Base-by-base conservation (phyloP, 257 asterid species). In the Plantago major region DNA sequence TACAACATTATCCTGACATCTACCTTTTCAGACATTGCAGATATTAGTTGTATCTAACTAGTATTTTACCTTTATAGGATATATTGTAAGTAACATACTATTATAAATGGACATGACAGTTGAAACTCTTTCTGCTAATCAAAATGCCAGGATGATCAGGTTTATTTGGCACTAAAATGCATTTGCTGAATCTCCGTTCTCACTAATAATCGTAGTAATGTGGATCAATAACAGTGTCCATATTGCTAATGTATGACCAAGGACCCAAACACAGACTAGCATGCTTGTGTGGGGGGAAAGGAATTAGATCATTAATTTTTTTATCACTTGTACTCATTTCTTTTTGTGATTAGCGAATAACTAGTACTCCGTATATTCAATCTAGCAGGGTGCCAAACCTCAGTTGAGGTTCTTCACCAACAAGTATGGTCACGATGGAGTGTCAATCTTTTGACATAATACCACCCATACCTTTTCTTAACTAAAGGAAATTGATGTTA, bases 1-100 rank as follows among this genome's bases (percentile, higher is more conserved):
- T 22, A 15, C 11, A 52, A 52, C 58, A 10, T 52, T 52, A 52
- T 52, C 40, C 28, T 52, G 58, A 52, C 15, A 52, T 22, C 40
- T 52, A 37, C 40, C 11, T 52, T 52, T 13, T 30, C 30, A 52
- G 58, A 22, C 18, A 19, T 52, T 52, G 57, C 58, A 22, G 38
- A 52, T 18, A 52, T 52, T 11, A 52, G 40, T 52, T 52, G 58
- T 52, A 22, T 22, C 9, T 52, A 19, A 7, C 58, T 18, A 19
- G 40, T 37, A n/a, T 15, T 22, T 52, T 52, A 52, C 40, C 58
- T 52, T 52, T 52, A 52, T 52, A 52, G 15, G 6, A 37, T 52
- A 22, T 52, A 12, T 52, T 52, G 22, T 4, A 22, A 19, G 40
- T 37, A 52, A 52, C 58, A 52, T 51, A 22, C 26, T 22, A 22